Conservation (phyloP, 768 basidiomycete species). For the Podaxis sp. region DNA sequence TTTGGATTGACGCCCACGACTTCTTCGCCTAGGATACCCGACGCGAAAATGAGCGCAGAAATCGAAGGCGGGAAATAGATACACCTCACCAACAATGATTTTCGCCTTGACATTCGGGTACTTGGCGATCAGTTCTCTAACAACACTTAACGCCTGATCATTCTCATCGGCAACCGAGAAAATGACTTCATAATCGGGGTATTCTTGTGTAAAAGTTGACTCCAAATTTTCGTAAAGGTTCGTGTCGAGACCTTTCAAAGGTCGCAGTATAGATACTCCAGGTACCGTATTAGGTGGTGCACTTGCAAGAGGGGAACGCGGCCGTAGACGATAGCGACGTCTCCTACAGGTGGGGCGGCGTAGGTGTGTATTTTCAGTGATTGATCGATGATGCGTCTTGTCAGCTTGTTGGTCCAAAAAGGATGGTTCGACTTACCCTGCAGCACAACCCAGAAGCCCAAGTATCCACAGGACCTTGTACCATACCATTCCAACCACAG, state of each 20-base stretch:
- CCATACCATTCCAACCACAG: conserved; percentile 56
- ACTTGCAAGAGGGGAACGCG: conserved; percentile 59
- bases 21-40: conserved; percentile 61
- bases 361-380: neutral
- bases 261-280: conserved; percentile 92
- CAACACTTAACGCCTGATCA: conserved; percentile 88
- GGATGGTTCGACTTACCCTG: conserved; percentile 55
- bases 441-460: conserved; percentile 62
- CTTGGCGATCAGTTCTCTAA: conserved; percentile 71
- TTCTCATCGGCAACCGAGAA: conserved; percentile 86
- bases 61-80: conserved; percentile 3
- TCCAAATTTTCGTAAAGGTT: conserved; percentile 97
- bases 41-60: neutral
- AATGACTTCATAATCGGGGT: conserved; percentile 88
- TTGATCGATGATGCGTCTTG: conserved; percentile 1
- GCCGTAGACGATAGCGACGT: conserved; percentile 68
- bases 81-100: conserved; percentile 69
- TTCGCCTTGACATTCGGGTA: conserved; percentile 75
- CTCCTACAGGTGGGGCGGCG: conserved; percentile 45
- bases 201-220: conserved; percentile 89
- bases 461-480: conserved; percentile 63
- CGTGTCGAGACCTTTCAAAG: conserved; percentile 91
- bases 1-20: conserved; percentile 93
- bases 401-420: neutral
- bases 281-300: conserved; percentile 52